Evolutionary conservation across 2,329 filamentous ascomycete species (phyloP).

Genomic region (Fusarium penzigii): DNA sequence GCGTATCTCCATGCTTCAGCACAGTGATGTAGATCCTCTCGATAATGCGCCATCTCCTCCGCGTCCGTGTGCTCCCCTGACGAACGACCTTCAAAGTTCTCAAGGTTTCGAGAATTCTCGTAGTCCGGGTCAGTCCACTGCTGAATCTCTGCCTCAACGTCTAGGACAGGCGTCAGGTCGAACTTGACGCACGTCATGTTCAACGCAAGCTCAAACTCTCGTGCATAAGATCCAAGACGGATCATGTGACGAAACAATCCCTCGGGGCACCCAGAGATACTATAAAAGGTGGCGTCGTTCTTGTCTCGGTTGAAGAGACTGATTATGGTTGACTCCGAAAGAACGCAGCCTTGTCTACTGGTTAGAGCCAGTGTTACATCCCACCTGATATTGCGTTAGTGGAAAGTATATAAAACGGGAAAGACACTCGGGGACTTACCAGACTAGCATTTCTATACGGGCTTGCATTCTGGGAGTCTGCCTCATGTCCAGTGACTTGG

Average conservation of each 20-base stretch:
- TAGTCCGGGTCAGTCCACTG: constrained; percentile 19
- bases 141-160: constrained; percentile 21
- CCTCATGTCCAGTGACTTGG: constrained; percentile 11
- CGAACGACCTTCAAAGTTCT: background rate
- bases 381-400: constrained; percentile 20
- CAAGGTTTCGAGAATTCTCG: background rate
- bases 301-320: constrained; percentile 18
- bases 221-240: constrained; percentile 31
- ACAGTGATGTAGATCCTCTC: constrained; percentile 34
- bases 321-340: constrained; percentile 19
- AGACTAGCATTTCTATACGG: constrained; percentile 34
- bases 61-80: background rate
- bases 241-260: constrained; percentile 30
- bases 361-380: constrained; percentile 37
- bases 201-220: constrained; percentile 28
- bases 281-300: constrained; percentile 33
- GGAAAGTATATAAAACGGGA: too few species aligned
- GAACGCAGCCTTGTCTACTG: constrained; percentile 28
- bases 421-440: constrained; percentile 3
- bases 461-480: constrained; percentile 27
- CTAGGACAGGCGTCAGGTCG: constrained; percentile 18
- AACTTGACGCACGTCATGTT: constrained; percentile 35
- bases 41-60: constrained; percentile 11
- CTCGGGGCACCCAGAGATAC: constrained; percentile 35
- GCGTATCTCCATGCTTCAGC: constrained; percentile 37